A percentile compares a stretch with the other conserved stretches of the same genome.
These are phyloP conservation scores for Themeda triandra DNA, from an alignment of 176 grass and related monocot species.

Conservation along the genomic window DNA sequence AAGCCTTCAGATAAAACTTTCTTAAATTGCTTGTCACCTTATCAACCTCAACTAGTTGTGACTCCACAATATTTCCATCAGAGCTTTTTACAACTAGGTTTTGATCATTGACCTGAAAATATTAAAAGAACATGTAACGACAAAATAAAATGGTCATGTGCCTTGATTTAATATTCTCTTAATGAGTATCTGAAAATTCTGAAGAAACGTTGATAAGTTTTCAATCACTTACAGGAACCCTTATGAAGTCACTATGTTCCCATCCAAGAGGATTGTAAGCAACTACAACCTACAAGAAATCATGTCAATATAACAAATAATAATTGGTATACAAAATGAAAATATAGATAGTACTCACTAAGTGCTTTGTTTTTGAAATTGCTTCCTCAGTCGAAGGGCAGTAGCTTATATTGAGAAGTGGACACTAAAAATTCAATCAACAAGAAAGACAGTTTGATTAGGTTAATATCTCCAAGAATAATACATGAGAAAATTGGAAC, in stretches of 20 bases:
- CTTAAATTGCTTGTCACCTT: constrained; percentile 59
- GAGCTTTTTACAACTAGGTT: constrained; percentile 60
- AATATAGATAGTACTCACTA: constrained; percentile 50
- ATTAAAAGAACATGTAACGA: not conserved
- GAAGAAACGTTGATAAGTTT: not conserved
- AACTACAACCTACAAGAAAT: constrained; percentile 50
- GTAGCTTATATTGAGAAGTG: constrained; percentile 96
- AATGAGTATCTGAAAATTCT: not conserved
- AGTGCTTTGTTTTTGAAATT: constrained; percentile 50
- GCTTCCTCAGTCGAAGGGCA: constrained; percentile 79
- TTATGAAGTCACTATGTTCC: constrained; percentile 62
- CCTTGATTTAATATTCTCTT: not conserved
- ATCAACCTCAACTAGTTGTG: constrained; percentile 79
- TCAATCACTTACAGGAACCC: constrained; percentile 53
- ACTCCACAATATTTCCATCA: constrained; percentile 52
- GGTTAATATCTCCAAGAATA: not conserved
- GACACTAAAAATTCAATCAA: constrained; percentile 51
- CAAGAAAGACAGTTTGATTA: constrained; percentile 4
- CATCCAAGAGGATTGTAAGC: constrained; percentile 84
- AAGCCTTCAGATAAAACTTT: constrained; percentile 80
- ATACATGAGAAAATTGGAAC: not conserved
- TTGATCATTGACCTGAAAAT: constrained; percentile 72
- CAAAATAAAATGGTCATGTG: not conserved
- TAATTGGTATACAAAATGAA: not conserved
- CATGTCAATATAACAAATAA: not conserved